These are phyloP conservation scores for Penicillium bialowiezense DNA, from an alignment of 495 filamentous ascomycete genomes.

Conservation along the genomic window DNA sequence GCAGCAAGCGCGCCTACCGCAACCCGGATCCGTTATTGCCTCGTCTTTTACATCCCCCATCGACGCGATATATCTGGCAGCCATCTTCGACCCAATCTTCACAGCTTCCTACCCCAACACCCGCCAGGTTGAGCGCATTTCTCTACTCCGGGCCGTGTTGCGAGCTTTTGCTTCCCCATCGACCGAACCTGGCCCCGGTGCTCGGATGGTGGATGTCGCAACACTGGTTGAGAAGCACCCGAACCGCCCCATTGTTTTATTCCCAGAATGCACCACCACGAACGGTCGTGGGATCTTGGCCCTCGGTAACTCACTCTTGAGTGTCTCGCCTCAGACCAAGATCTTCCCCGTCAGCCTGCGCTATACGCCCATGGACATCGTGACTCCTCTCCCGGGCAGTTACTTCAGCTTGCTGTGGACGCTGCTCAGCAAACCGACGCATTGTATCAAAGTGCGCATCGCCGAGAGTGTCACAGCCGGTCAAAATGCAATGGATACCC, in stretches of 20 bases:
- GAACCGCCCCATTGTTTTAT: constrained; percentile 72
- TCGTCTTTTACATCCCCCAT: constrained; percentile 88
- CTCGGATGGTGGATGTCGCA: constrained; percentile 56
- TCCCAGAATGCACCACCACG: constrained; percentile 90
- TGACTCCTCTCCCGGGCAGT: constrained; percentile 76
- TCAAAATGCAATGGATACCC: constrained; percentile 14
- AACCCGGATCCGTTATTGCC: constrained; percentile 75
- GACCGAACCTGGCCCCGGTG: constrained; percentile 42
- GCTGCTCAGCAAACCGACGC: constrained; percentile 78
- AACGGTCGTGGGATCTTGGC: constrained; percentile 91
- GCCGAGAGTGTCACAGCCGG: constrained; percentile 64
- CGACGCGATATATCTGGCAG: constrained; percentile 92
- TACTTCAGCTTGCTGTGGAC: constrained; percentile 77
- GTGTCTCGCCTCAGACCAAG: constrained; percentile 57
- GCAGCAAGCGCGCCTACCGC: constrained; percentile 69
- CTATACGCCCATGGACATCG: constrained; percentile 84
- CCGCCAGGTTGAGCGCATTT: constrained; percentile 69
- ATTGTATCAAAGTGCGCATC: constrained; percentile 86
- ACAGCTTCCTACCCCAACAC: constrained; percentile 74
- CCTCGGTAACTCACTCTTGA: constrained; percentile 69
- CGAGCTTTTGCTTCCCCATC: constrained; percentile 65
- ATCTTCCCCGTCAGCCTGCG: constrained; percentile 89
- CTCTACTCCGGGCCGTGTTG: constrained; percentile 69
- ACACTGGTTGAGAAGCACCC: constrained; percentile 66
- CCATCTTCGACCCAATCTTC: constrained; percentile 95